phyloP scores from a whole-genome alignment of 1,284 basidiomycete species.

The Papiliotrema terrestris region DNA sequence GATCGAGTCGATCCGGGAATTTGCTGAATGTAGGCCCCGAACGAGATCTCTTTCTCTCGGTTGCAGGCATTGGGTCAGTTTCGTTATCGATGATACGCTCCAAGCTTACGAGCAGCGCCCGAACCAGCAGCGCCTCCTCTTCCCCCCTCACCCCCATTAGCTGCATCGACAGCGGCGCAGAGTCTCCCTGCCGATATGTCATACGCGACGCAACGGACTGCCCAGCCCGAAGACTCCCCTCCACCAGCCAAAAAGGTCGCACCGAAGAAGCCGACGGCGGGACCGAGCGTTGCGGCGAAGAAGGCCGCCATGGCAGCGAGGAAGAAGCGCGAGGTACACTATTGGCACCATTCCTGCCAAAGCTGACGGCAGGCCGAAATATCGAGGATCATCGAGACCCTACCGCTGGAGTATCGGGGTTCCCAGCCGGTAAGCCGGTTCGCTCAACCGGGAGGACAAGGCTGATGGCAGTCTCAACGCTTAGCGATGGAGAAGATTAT shows the following conservation, averaged over 20 bases:
- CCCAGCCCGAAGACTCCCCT: constrained; percentile 12
- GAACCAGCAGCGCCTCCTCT: not conserved
- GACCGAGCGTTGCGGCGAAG: constrained; percentile 9
- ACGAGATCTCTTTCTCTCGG: not conserved
- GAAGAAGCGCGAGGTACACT: constrained; percentile 66
- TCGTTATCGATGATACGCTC: not conserved
- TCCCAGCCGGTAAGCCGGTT: constrained; percentile 65
- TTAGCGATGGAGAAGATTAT: constrained; percentile 69
- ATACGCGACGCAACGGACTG: constrained; percentile 40
- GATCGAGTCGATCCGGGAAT: not conserved
- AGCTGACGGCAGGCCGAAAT: constrained; percentile 48
- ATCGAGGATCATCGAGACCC: constrained; percentile 68
- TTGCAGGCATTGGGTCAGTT: not conserved
- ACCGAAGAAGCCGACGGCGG: constrained; percentile 7
- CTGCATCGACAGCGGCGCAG: not conserved
- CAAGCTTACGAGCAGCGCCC: not conserved
- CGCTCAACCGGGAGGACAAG: not conserved
- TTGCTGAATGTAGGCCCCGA: not conserved
- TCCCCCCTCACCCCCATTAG: not conserved
- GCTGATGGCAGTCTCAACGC: constrained; percentile 58
- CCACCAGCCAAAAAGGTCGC: constrained; percentile 12
- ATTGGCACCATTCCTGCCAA: not conserved
- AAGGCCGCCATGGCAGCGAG: constrained; percentile 58
- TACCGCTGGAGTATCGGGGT: constrained; percentile 88
- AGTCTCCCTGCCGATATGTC: constrained; percentile 27